Evolutionary conservation across 305 asterid species (phyloP).

Genomic region (Petunia hybrid): DNA sequence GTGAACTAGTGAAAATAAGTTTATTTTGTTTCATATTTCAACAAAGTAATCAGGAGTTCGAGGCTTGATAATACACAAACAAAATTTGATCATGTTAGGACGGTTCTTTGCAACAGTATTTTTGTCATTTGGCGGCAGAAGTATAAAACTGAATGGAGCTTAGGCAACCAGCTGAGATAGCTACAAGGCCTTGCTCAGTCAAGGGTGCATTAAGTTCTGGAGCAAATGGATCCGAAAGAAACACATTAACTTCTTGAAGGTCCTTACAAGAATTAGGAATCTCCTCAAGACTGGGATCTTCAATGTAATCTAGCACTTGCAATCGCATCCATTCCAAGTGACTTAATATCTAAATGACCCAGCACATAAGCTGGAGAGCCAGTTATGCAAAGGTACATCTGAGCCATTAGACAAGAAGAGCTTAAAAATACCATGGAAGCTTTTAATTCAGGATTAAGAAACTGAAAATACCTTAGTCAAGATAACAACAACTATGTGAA

Average conservation of each 20-base stretch:
- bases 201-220: slow-evolving; percentile 73
- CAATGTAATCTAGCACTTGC: slow-evolving; percentile 89
- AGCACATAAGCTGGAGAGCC: too few species aligned
- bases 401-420: too few species aligned
- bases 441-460: too few species aligned
- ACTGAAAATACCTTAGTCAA: neutral
- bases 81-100: slow-evolving; percentile 71
- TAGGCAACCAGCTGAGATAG: slow-evolving; percentile 89
- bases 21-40: too few species aligned
- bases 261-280: slow-evolving; percentile 80
- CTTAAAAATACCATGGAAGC: too few species aligned
- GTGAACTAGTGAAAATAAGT: too few species aligned
- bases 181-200: slow-evolving; percentile 86
- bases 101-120: slow-evolving; percentile 71
- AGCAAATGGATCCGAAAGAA: slow-evolving; percentile 86
- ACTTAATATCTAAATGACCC: too few species aligned
- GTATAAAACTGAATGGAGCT: slow-evolving; percentile 80
- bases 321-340: neutral
- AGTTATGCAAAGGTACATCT: too few species aligned
- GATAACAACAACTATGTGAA: neutral
- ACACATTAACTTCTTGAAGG: slow-evolving; percentile 81
- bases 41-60: slow-evolving; percentile 65
- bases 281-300: slow-evolving; percentile 81
- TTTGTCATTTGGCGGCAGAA: slow-evolving; percentile 96
- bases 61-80: slow-evolving; percentile 81